Percentiles rank a stretch among this genome's conserved stretches.
Evolutionary conservation across 768 basidiomycete species (phyloP).

Genomic region (Kwoniella shandongensis): DNA sequence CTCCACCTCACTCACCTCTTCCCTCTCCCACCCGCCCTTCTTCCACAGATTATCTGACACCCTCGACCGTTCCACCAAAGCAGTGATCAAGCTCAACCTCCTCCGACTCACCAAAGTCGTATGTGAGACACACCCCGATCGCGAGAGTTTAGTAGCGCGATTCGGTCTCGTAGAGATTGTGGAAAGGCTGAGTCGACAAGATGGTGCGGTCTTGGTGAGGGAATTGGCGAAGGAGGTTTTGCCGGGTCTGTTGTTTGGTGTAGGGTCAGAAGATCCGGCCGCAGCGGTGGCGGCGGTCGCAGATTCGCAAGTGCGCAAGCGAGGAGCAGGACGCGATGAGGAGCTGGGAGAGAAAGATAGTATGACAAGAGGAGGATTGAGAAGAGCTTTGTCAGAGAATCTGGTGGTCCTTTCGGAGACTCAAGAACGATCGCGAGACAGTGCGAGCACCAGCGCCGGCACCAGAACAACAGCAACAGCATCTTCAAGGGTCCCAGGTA

Average conservation of each 20-base stretch:
- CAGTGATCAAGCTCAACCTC: conserved; percentile 86
- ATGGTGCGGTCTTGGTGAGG: conserved; percentile 85
- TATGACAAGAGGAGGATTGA: neutral
- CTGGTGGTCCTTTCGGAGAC: neutral
- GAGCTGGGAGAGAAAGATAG: neutral
- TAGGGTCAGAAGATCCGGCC: neutral
- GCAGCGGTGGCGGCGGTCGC: too few relatives aligned
- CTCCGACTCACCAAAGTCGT: conserved; percentile 79
- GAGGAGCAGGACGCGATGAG: neutral
- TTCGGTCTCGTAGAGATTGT: conserved; percentile 82
- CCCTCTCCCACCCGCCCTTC: conserved; percentile 77
- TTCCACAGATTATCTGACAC: conserved; percentile 84
- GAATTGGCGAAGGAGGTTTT: conserved; percentile 58
- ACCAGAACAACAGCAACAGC: too few relatives aligned
- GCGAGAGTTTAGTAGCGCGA: conserved; percentile 73
- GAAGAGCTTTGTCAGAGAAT: conserved; percentile 17
- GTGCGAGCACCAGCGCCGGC: too few relatives aligned
- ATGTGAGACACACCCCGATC: conserved; percentile 86
- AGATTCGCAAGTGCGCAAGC: neutral
- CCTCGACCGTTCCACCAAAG: conserved; percentile 68
- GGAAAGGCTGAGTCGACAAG: conserved; percentile 73
- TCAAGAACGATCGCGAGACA: neutral
- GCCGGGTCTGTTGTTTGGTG: conserved; percentile 35
- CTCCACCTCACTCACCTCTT: conserved; percentile 70
- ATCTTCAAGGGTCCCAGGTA: too few relatives aligned